Evolutionary conservation across 1,139 yeast species (phyloP), one percentile per base, ranked within the genome.

Genomic region (Suhomyces bribrorum): DNA sequence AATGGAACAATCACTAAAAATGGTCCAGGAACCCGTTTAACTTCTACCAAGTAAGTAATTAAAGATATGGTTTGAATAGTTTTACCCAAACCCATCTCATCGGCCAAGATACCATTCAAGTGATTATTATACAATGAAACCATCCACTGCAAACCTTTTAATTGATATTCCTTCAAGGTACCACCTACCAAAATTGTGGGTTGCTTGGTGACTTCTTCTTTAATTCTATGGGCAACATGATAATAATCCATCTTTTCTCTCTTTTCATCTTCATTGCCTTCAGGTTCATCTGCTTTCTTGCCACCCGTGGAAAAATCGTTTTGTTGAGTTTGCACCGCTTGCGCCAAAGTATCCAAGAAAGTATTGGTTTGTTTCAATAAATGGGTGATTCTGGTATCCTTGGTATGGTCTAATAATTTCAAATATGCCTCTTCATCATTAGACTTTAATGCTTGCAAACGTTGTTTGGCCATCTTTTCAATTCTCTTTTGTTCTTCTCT

Each of bases 81-180:
- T 53, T 86, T 86, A 61, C 95, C 95, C 35, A 86, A 70, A 48
- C 95, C 95, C 95, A 86, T 86, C 63, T 90, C 92, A 66, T 86
- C 97, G 5, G 97, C 97, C 43, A 90, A 69, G 46, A 90, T 90
- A 69, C 97, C 97, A 60, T 92, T 90, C 56, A 92, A 73, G 60
- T 89, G 92, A 64, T 92, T 92, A 61, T 92, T 92, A 62, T 77
- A 90, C 44, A 92, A 73, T 0, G 97, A 90, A 4, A 90, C 95
- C 97, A 92, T 90, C 98, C 97, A 90, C 61, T 92, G 96, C 43
- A 90, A 72, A 59, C 97, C 97, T 63, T 87, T 88, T 45, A 90
- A 32, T 67, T 90, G 97, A 59, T 92, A 92, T 56, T 92, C 98
- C 62, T 92, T 92, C 57, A 92, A 73, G 1, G 79, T 77, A 47